These are phyloP conservation scores for Ambrosia hybrid DNA, from an alignment of 140 eudicot genomes.

Conservation along the genomic window DNA sequence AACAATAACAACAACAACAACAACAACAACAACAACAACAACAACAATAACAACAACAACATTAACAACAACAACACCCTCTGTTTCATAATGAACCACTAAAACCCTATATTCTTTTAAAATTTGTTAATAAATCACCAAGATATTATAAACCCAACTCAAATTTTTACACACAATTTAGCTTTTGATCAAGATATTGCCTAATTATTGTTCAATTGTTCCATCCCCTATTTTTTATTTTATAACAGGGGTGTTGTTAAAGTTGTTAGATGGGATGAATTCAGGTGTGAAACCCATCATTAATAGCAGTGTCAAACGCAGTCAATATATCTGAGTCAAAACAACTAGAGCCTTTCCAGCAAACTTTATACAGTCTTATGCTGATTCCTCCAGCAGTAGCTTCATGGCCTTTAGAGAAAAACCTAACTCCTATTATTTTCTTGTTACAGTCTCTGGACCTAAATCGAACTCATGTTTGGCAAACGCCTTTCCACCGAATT, in stretches of 20 bases:
- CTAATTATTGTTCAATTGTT: not conserved
- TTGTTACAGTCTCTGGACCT: constrained; percentile 35
- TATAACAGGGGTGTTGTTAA: too few species aligned
- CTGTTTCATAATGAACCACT: too few species aligned
- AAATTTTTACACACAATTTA: not conserved
- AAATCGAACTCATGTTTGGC: constrained; percentile 47
- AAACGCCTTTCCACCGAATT: constrained; percentile 70
- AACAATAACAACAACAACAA: too few species aligned
- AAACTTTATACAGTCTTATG: constrained; percentile 64
- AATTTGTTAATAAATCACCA: not conserved
- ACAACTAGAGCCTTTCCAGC: constrained; percentile 64
- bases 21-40: too few species aligned
- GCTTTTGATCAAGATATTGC: not conserved
- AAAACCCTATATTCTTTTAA: not conserved
- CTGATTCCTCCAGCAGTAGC: constrained; percentile 65
- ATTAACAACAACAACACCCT: too few species aligned
- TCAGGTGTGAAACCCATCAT: constrained; percentile 35
- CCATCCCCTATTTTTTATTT: too few species aligned
- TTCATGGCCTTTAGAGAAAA: constrained; percentile 82
- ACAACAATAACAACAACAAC: too few species aligned
- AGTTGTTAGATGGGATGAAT: too few species aligned
- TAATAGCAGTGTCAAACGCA: constrained; percentile 64
- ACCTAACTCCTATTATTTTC: constrained; percentile 82
- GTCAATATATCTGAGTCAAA: constrained; percentile 64
- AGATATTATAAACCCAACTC: not conserved